Conservation (phyloP, 208 protist genomes). For the Trichomonas gallinae region DNA sequence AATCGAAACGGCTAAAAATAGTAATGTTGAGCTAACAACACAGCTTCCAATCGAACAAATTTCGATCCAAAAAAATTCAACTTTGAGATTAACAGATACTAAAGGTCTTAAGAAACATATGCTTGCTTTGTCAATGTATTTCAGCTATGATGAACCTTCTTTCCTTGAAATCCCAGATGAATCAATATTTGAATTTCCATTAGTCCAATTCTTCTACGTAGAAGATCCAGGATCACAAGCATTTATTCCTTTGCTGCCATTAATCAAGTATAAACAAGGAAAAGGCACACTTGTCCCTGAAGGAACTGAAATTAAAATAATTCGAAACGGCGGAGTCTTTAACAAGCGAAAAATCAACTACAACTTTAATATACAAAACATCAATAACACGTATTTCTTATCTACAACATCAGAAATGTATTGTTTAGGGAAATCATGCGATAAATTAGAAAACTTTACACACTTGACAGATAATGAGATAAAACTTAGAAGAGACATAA, state of each 20-base stretch:
- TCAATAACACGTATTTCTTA: not conserved
- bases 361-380: not conserved
- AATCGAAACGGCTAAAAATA: not conserved
- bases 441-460: not conserved
- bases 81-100: not conserved
- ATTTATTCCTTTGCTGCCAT: not conserved
- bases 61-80: not conserved
- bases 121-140: not conserved
- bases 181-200: not conserved
- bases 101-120: not conserved
- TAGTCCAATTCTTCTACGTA: not conserved
- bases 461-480: not conserved
- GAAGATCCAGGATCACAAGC: not conserved
- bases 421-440: not conserved
- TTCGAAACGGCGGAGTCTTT: not conserved
- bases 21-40: not conserved
- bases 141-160: not conserved
- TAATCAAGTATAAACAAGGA: not conserved
- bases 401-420: not conserved
- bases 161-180: not conserved
- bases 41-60: not conserved
- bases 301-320: not conserved
- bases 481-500: not conserved
- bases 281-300: not conserved
- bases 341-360: not conserved